Evolutionary conservation across 2,329 filamentous ascomycete genomes (phyloP).

Genomic region (Fusarium sp.): DNA sequence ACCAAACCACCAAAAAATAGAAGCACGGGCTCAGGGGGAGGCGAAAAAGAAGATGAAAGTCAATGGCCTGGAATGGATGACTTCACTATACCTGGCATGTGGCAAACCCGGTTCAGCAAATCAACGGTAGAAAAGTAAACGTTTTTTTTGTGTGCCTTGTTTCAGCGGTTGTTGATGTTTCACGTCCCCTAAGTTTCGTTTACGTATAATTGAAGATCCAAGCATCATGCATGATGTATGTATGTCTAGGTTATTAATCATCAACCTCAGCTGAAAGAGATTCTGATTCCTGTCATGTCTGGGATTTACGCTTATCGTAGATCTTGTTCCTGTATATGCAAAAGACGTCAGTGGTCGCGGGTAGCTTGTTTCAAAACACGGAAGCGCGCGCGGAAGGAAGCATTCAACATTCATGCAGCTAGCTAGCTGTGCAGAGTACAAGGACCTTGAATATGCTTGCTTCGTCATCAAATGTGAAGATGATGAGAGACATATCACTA

Average conservation of each 20-base stretch:
- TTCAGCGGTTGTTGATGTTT: slow-evolving; percentile 32
- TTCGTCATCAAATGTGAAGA: slow-evolving; percentile 26
- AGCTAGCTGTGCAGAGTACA: no score
- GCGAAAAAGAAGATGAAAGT: slow-evolving; percentile 31
- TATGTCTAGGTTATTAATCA: slow-evolving; percentile 1
- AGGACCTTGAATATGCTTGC: neutral
- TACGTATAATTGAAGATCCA: slow-evolving; percentile 9
- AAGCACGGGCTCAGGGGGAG: slow-evolving; percentile 32
- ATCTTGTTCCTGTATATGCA: slow-evolving; percentile 12
- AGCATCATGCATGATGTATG: slow-evolving; percentile 8
- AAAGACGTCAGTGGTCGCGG: slow-evolving; percentile 35
- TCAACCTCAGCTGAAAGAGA: neutral
- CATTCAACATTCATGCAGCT: slow-evolving; percentile 3
- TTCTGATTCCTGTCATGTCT: slow-evolving; percentile 11
- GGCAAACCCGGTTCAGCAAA: slow-evolving; percentile 34
- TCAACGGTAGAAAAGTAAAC: slow-evolving; percentile 10
- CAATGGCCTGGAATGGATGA: slow-evolving; percentile 29
- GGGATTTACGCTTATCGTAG: slow-evolving; percentile 24
- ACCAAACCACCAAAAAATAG: neutral
- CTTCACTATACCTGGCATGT: slow-evolving; percentile 43
- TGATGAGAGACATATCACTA: slow-evolving; percentile 21
- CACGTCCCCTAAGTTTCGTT: slow-evolving; percentile 21
- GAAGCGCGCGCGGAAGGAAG: slow-evolving; percentile 16
- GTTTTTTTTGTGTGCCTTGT: slow-evolving; percentile 7
- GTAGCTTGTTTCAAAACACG: slow-evolving; percentile 36